Conservation (phyloP, 202 grass and related monocot species). For the Setaria viridis region DNA sequence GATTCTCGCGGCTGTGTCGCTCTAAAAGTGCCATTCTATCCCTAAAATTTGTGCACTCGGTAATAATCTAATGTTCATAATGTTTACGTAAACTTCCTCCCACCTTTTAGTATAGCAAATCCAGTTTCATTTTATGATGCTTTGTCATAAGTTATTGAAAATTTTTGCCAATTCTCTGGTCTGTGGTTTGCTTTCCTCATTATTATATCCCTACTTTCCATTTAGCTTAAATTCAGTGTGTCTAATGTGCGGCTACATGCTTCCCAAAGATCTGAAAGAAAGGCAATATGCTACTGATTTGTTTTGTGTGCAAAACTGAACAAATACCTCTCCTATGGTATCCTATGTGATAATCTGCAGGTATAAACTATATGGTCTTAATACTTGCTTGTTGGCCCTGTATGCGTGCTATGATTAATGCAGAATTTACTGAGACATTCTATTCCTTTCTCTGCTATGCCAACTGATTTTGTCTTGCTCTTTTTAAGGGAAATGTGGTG, state of each 20-base stretch:
- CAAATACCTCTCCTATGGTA: conserved; percentile 14
- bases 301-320: conserved; percentile 27
- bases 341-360: conserved; percentile 30
- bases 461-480: conserved; percentile 45
- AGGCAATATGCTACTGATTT: conserved; percentile 22
- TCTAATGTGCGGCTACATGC: conserved; percentile 10
- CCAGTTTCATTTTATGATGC: conserved; percentile 16
- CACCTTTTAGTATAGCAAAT: not conserved
- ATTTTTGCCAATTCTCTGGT: not conserved
- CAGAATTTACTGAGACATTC: conserved; percentile 7
- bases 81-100: conserved; percentile 10
- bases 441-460: conserved; percentile 35
- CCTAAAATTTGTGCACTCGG: conserved; percentile 70
- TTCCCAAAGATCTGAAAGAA: conserved; percentile 12
- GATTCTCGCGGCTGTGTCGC: conserved; percentile 52
- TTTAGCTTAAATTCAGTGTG: conserved; percentile 13
- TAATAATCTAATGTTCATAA: conserved; percentile 40
- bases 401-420: conserved; percentile 15
- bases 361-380: conserved; percentile 30
- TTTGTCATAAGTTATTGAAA: conserved; percentile 5
- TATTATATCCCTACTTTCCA: conserved; percentile 3
- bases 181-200: not conserved
- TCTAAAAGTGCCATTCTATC: conserved; percentile 85
- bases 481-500: conserved; percentile 84
- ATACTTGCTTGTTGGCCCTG: conserved; percentile 30